Evolutionary conservation across 106 monocot genomes (phyloP), one percentile per base, ranked within the genome.

Genomic region (Platanthera guangdongensis): DNA sequence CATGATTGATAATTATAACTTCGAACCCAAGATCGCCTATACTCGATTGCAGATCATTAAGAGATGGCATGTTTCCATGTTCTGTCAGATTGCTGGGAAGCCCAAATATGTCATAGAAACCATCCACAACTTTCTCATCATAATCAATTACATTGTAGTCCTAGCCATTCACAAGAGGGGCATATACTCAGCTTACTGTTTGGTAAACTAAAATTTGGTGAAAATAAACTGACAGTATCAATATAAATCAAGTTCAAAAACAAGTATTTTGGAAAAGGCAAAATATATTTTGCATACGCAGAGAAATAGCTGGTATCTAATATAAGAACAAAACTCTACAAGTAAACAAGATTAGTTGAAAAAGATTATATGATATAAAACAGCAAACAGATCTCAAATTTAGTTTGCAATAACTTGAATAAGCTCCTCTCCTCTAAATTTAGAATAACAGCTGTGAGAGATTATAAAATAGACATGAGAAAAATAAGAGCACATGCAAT

Each of bases 101-200:
- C 47, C 78, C 83, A 82, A 92, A 89, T 80, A 99, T 86, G 76
- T 99, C 97, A 82, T 90, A 94, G 67, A 99, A 99, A 70, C 97
- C 97, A 87, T 99, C 97, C 62, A 86, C 77, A 68, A 99, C 81
- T 78, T 88, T 99, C 67, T 94, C 94, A 51, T 87, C 80, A 49
- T 94, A 99, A 75, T 99, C 94, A 75, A 99, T 80, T 74, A 99
- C 91, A 78, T 92, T 94, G 80, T 94, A 99, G 75, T 99, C 97
- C 97, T 99, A 86, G 19, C 18, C 73, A 73, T 57, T 51, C 18
- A 72, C 4, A 72, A 3, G 18, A 51, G 9, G 51, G 2, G 4
- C 6, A 21, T 18, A 51, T 16, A 72, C 50, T 72, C 51, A 72
- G 22, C 21, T 3, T 7, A 19, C 7, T 10, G 70, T 8, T 72